Evolutionary conservation across 305 asterid species (phyloP), one percentile per base, ranked within the genome.

Genomic region (Fraxinus xanthoxyloides): DNA sequence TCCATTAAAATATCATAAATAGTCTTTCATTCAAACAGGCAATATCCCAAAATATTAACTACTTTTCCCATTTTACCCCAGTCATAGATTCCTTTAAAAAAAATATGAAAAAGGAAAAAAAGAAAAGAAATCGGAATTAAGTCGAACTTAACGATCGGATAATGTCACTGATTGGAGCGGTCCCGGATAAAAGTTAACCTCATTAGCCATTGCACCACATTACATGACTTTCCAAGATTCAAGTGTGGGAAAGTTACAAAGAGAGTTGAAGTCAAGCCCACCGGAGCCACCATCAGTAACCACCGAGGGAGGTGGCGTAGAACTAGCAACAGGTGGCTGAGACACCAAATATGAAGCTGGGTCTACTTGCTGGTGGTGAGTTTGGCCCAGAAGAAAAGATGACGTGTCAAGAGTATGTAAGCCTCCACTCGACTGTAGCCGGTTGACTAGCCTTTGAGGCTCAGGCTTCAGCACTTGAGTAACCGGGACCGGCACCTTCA

Each of bases 161-260:
- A 5, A 4, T n/a, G 61, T 4, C 61, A 51, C 7, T 4, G 61
- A n/a, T 51, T 17, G 23, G 61, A 23, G 31, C 70, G 31, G 7
- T 24, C 13, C 31, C 17, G 12, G 30, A 23, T 23, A 8, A 61
- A 61, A 61, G 4, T 23, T 2, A 7, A 61, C 4, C 24, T 31
- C 34, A 31, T 31, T 35, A 35, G 38, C 23, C 72, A 7, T 61
- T 23, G 72, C 30, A 59, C 72, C 72, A 61, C 12, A 61, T 65
- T 4, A 85, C 82, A 86, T 67, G 78, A 83, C 86, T 72, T 84
- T 88, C 94, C 92, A 93, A 13, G 96, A 93, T 81, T 93, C 95
- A 0, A 93, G 93, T 21, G 95, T 93, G 59, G 97, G 97, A 76
- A 92, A 93, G 83, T 84, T 85, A 85, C 89, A 88, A 31, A 86